These are phyloP conservation scores for Trypanosoma lewisi DNA, from an alignment of 208 protist species.

Conservation along the genomic window DNA sequence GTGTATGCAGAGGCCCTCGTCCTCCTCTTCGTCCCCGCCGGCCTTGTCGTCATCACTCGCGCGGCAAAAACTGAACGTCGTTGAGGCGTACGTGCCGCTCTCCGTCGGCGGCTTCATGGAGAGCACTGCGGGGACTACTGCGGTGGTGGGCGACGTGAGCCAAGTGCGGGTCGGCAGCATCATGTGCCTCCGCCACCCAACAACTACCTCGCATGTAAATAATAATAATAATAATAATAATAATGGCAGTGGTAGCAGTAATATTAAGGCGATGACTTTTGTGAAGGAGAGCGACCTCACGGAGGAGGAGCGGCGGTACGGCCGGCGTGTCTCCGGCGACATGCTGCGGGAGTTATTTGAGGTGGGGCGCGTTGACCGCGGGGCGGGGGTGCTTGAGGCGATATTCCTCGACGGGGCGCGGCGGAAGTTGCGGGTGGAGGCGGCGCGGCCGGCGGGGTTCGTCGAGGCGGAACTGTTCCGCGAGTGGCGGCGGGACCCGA, in stretches of 20 bases:
- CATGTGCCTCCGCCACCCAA: slow-evolving; percentile 27
- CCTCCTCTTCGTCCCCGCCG: neutral
- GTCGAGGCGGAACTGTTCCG: slow-evolving; percentile 57
- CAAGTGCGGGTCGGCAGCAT: slow-evolving; percentile 19
- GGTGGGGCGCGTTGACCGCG: slow-evolving; percentile 59
- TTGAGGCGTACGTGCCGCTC: slow-evolving; percentile 74
- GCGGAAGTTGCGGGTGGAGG: slow-evolving; percentile 39
- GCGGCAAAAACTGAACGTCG: slow-evolving; percentile 22
- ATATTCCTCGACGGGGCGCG: slow-evolving; percentile 68
- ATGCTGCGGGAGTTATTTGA: slow-evolving; percentile 62
- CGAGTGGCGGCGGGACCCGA: slow-evolving; percentile 68
- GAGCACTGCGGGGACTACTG: slow-evolving; percentile 27
- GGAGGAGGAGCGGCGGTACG: slow-evolving; percentile 55
- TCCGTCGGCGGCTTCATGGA: slow-evolving; percentile 78
- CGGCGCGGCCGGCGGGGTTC: slow-evolving; percentile 75
- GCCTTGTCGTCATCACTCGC: neutral
- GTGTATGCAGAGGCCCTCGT: slow-evolving; percentile 39
- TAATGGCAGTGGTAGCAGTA: too few relatives aligned
- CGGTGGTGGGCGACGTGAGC: neutral
- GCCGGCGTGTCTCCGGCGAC: slow-evolving; percentile 37
- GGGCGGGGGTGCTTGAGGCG: slow-evolving; percentile 45
- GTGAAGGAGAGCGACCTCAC: slow-evolving; percentile 38
- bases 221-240: too few relatives aligned
- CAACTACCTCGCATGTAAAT: neutral
- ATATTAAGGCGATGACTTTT: slow-evolving; percentile 51